Base-by-base conservation (phyloP, 2,329 filamentous ascomycete genomes). In the Exophiala bonariae region DNA sequence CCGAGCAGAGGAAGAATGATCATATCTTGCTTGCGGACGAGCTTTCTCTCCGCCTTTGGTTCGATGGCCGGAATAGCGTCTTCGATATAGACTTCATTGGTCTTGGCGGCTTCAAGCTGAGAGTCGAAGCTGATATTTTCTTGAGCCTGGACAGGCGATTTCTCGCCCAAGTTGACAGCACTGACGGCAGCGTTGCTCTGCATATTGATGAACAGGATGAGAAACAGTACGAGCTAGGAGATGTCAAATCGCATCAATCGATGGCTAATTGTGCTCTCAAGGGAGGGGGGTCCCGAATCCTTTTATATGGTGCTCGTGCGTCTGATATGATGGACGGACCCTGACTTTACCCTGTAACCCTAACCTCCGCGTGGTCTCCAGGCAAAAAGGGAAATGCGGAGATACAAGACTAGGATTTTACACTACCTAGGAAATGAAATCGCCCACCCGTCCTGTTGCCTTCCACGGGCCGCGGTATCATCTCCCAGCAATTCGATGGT, bases 1-100 rank as follows among this genome's bases (percentile, higher is more conserved):
- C 28, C 42, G 11, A 45, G 33, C 3, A 45, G 20, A 39, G 42
- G 42, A 39, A 45, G 42, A 28, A 45, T 45, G 19, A 26, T 39
- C 6, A 45, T 8, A 35, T 45, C 42, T 35, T 39, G 42, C 28
- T 45, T 45, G 32, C 30, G 42, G 7, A 45, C 31, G 3, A 45
- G 32, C 18, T 23, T 34, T 26, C 42, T 34, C 32, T 45, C 28
- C n/a, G 28, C 41, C 26, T 33, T 18, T 16, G 17, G 4, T 11
- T 35, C 18, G 30, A 43, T 41, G 19, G 23, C 3, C 10, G 38
- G 38, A 23, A 23, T 3, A 26, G 38, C 19, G 7, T 41, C 38
- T 4, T 41, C 38, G 19, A 16, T 23, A 11, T 3, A 32, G 38
- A 10, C 38, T 11, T 30, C 38, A 23, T 41, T 23, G 38, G 16